These are phyloP conservation scores for Trametes maxima DNA, from an alignment of 768 basidiomycete genomes.

Conservation along the genomic window DNA sequence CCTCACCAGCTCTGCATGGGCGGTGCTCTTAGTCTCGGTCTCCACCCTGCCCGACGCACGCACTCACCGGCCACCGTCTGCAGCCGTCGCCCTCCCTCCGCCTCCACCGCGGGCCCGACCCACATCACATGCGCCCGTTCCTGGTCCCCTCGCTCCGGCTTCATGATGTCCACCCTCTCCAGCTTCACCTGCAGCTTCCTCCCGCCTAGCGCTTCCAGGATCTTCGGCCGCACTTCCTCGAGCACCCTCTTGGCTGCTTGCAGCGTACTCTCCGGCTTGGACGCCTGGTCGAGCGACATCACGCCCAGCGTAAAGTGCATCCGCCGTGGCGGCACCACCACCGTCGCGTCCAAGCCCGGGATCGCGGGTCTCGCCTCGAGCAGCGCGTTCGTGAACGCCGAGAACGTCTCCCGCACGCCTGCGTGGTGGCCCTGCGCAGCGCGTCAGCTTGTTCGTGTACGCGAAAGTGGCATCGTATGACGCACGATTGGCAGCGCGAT, in stretches of 20 bases:
- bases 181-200: conserved; percentile 44
- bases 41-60: not conserved
- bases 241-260: conserved; percentile 31
- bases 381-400: conserved; percentile 33
- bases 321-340: conserved; percentile 58
- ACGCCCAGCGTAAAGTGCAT: conserved; percentile 78
- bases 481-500: conserved; percentile 28
- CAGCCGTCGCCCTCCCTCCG: conserved; percentile 35
- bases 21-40: not conserved
- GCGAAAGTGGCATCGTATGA: not conserved
- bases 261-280: conserved; percentile 21
- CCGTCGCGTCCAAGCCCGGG: conserved; percentile 58
- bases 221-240: conserved; percentile 33
- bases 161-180: conserved; percentile 52
- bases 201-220: conserved; percentile 44
- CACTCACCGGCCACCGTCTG: conserved; percentile 38
- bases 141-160: conserved; percentile 38
- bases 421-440: conserved; percentile 35
- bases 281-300: conserved; percentile 50
- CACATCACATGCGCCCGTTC: conserved; percentile 58
- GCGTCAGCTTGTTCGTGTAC: not conserved
- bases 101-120: conserved; percentile 47
- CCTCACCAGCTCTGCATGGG: conserved; percentile 36
- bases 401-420: conserved; percentile 30
- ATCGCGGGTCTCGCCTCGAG: conserved; percentile 36